phyloP scores from a whole-genome alignment of 345 rosid species.

The Euclidium syriacum region DNA sequence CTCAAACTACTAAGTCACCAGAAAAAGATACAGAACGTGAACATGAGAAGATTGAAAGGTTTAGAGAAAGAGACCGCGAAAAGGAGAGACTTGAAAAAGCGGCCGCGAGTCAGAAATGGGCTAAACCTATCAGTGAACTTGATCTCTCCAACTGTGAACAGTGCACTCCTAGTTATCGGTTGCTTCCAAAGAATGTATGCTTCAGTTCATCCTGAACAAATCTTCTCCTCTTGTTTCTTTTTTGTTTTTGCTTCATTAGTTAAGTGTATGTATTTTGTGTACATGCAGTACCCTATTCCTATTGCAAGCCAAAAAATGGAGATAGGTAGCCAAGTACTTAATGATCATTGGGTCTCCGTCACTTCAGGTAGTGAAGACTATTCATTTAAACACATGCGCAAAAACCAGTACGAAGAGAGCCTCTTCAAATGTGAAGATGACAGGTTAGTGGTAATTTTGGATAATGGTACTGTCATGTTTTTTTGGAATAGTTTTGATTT shows the following conservation, averaged over 20 bases:
- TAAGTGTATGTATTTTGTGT: slow-evolving; percentile 14
- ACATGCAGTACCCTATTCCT: slow-evolving; percentile 79
- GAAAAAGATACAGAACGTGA: slow-evolving; percentile 71
- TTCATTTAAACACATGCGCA: slow-evolving; percentile 98
- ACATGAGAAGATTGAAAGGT: slow-evolving; percentile 50
- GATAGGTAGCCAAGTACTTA: slow-evolving; percentile 78
- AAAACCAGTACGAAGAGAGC: slow-evolving; percentile 98
- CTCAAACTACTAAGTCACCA: slow-evolving; percentile 62
- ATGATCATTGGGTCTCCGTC: slow-evolving; percentile 97
- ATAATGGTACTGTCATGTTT: neutral
- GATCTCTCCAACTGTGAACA: slow-evolving; percentile 94
- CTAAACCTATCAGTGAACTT: slow-evolving; percentile 89
- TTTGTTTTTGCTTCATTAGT: slow-evolving; percentile 13
- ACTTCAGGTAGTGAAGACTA: slow-evolving; percentile 99
- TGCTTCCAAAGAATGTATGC: slow-evolving; percentile 83
- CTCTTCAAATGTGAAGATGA: slow-evolving; percentile 95
- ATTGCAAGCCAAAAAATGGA: slow-evolving; percentile 76
- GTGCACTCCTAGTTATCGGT: slow-evolving; percentile 97
- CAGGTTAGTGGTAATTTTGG: slow-evolving; percentile 46
- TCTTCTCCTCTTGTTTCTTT: neutral
- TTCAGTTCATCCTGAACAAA: neutral
- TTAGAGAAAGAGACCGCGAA: slow-evolving; percentile 72
- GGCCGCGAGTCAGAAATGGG: slow-evolving; percentile 71
- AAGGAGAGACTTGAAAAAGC: slow-evolving; percentile 75
- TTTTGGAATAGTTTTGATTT: slow-evolving; percentile 5